Base-by-base conservation (phyloP, 495 filamentous ascomycete genomes). In the Penicillium verhagenii region DNA sequence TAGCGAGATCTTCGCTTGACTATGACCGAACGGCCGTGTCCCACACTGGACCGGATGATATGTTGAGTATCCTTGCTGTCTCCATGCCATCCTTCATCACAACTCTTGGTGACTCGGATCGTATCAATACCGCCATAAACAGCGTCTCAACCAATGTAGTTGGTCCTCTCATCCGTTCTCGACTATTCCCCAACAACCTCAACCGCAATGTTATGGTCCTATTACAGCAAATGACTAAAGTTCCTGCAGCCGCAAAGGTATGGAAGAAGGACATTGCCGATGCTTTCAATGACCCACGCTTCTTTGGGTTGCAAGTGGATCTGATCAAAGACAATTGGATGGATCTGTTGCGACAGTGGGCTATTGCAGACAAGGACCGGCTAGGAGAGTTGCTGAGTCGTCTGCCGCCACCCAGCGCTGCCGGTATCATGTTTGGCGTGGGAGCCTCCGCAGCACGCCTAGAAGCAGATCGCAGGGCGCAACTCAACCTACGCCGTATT, bases 371-470 rank as follows among this genome's bases (percentile, higher is more conserved):
- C 61, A 96, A 94, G 67, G 94, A 97, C 53, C 83, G 90, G 18
- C 82, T 99, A 69, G 73, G 84, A 1, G 95, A 97, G 52, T 72
- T 96, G 3, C 68, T 97, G 13, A 77, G 80, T 35, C 85, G 91
- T 23, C 77, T 97, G 31, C 85, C 89, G 6, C 81, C 92, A 3
- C 94, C 94, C 8, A 91, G 91, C 14, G 89, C 94, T n/a, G 95
- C 94, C 0, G 95, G 94, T 14, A 96, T 97, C 51, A 91, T 99
- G 68, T 99, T 99, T 57, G 94, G 94, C 20, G 94, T 99, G 5
- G 94, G 94, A 47, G 95, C 94, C 6, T 92, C 89, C 29, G 93
- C 92, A 20, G 94, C 94, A n/a, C 81, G 94, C 54, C 76, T 91
- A 39, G 94, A 99, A 73, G 91, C 94, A 8, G 94, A 99, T 70